Evolutionary conservation across 108 stramenopile species (phyloP), one percentile per base, ranked within the genome.

Genomic region (Mediolabrus comicus): DNA sequence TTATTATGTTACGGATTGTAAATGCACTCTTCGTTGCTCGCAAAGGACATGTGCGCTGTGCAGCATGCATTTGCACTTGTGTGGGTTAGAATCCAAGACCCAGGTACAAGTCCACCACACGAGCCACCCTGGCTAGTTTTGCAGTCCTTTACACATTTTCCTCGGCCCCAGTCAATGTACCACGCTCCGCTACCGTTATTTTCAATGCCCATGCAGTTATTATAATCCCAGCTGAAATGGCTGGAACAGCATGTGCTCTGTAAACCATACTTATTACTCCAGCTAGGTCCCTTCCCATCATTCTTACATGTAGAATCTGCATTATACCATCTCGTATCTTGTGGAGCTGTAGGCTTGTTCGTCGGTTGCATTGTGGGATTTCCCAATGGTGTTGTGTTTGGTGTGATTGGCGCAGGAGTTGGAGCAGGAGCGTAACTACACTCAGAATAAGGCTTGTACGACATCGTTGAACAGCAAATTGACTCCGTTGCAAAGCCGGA

Each of bases 81-180:
- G 36, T 77, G 69, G 36, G 28, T 22, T 10, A 54, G 6, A 6
- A 70, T 54, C 62, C 69, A 77, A 1, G 69, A 35, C 3, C 69
- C 76, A 2, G 76, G 63, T 0, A 65, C 38, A 3, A 77, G 58
- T 4, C 76, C 76, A 11, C 76, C 76, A 59, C 76, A 77, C 12
- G 76, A 69, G 24, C 49, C 76, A 12, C 76, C 76, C 11, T 55
- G 24, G 30, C 49, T 77, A 4, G 7, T 51, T 11, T 77, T 35
- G 41, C 76, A 77, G 52, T 77, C 76, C 53, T 71, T 36, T 12
- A 65, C 69, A 46, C 76, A 77, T 49, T 77, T 77, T 25, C 69
- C 68, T 11, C 36, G 51, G 30, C 62, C 29, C 76, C 76, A 77
- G 56, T 77, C 53, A 17, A 62, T 46, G 9, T 43, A 77, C 76